Evolutionary conservation across 2,329 filamentous ascomycete species (phyloP).

Genomic region (Aspergillus sp.): DNA sequence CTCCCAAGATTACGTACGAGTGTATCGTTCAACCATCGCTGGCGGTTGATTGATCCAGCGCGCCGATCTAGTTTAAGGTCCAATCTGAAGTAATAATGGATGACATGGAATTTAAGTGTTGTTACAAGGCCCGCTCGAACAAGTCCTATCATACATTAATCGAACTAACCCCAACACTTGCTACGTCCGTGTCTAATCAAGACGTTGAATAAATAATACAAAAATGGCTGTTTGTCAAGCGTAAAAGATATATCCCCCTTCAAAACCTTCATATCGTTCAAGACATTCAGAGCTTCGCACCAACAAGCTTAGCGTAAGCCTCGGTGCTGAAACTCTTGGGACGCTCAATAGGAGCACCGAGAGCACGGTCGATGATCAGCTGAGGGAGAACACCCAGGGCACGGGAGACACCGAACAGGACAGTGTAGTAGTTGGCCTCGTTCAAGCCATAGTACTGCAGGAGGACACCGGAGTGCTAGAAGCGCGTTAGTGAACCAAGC

Average conservation of each 20-base stretch:
- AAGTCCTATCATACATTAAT: slow-evolving; percentile 42
- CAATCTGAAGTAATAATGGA: not conserved
- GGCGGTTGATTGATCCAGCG: too few species aligned
- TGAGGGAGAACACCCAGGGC: slow-evolving; percentile 98
- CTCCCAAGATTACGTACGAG: too few species aligned
- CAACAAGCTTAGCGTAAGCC: slow-evolving; percentile 89
- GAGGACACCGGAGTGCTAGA: slow-evolving; percentile 88
- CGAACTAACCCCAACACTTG: slow-evolving; percentile 36
- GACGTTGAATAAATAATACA: slow-evolving; percentile 22
- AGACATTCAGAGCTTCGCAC: slow-evolving; percentile 76
- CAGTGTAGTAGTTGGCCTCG: slow-evolving; percentile 99
- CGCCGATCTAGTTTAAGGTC: not conserved
- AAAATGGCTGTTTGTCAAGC: slow-evolving; percentile 21
- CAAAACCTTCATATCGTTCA: slow-evolving; percentile 16
- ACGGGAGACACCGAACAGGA: slow-evolving; percentile 97
- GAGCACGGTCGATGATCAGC: slow-evolving; percentile 98
- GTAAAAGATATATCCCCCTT: slow-evolving; percentile 13
- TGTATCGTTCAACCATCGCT: too few species aligned
- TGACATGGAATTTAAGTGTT: slow-evolving; percentile 28
- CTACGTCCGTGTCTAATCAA: slow-evolving; percentile 23
- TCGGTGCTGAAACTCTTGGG: slow-evolving; percentile 99
- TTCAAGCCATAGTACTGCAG: slow-evolving; percentile 99
- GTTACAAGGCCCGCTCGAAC: slow-evolving; percentile 41
- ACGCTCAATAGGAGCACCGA: slow-evolving; percentile 95
- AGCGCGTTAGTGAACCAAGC: slow-evolving; percentile 13